Conservation (phyloP, 352 stramenopile species). For the Phytophthora pistaciae region DNA sequence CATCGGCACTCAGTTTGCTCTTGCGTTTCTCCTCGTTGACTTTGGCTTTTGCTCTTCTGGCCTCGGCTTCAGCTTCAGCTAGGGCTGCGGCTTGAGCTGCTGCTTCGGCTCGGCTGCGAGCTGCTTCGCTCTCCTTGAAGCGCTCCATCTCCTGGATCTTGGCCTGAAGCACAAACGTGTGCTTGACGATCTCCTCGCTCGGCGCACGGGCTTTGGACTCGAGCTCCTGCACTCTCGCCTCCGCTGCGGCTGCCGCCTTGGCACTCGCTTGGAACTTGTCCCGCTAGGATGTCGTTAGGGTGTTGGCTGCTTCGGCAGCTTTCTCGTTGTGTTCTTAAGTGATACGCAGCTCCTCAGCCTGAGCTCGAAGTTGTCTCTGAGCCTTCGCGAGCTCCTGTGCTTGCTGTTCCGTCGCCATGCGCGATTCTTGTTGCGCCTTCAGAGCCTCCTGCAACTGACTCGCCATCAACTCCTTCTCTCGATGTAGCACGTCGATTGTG, state of each 20-base stretch:
- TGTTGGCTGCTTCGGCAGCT: slow-evolving; percentile 53
- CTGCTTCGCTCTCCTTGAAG: slow-evolving; percentile 58
- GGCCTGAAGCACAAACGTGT: slow-evolving; percentile 61
- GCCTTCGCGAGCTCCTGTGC: slow-evolving; percentile 62
- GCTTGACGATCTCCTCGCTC: slow-evolving; percentile 67
- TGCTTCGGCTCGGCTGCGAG: slow-evolving; percentile 43
- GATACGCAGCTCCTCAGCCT: slow-evolving; percentile 55
- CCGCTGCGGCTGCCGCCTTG: slow-evolving; percentile 42
- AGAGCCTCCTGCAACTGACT: slow-evolving; percentile 70
- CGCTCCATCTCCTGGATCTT: slow-evolving; percentile 65
- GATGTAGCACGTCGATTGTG: slow-evolving; percentile 63
- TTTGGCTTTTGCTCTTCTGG: slow-evolving; percentile 35
- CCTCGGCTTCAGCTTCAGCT: slow-evolving; percentile 34
- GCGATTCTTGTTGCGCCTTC: slow-evolving; percentile 53
- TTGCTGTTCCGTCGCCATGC: slow-evolving; percentile 58
- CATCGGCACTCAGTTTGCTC: slow-evolving; percentile 23
- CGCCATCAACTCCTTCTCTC: slow-evolving; percentile 67
- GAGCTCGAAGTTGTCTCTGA: slow-evolving; percentile 50
- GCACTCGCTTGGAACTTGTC: slow-evolving; percentile 61
- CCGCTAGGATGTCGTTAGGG: slow-evolving; percentile 47
- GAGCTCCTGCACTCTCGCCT: slow-evolving; percentile 51
- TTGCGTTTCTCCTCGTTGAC: slow-evolving; percentile 39
- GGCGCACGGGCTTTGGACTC: slow-evolving; percentile 53
- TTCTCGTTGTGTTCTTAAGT: slow-evolving; percentile 50
- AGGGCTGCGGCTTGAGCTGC: slow-evolving; percentile 41